phyloP scores from a whole-genome alignment of 2,329 filamentous ascomycete species.

The Penicillium sp. region DNA sequence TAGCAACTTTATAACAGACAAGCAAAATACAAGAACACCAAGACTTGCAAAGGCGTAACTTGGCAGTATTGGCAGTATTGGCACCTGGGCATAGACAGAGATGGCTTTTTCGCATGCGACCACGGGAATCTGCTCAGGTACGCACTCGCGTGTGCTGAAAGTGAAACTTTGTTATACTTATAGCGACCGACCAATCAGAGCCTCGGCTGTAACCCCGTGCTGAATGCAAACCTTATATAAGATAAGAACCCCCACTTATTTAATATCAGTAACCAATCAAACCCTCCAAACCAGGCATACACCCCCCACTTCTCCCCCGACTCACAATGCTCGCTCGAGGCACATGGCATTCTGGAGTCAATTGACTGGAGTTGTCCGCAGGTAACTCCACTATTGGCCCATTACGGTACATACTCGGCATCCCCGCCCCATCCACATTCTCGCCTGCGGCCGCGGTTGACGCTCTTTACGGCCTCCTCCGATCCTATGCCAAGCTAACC shows the following conservation, averaged over 20 bases:
- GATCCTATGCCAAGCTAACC: background rate
- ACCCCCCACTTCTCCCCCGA: background rate
- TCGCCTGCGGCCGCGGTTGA: background rate
- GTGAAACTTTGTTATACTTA: too few species aligned
- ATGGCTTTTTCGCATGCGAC: background rate
- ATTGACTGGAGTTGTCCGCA: background rate
- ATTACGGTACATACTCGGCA: background rate
- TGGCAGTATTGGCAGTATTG: background rate
- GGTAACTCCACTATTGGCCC: background rate
- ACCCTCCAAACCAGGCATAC: background rate
- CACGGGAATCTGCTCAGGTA: background rate
- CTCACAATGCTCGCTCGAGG: background rate
- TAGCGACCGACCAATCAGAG: background rate
- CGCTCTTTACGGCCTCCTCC: background rate
- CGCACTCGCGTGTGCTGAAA: too few species aligned
- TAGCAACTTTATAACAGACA: background rate
- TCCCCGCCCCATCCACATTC: background rate
- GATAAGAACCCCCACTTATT: background rate
- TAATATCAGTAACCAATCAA: background rate
- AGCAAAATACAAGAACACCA: background rate
- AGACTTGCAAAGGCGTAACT: background rate
- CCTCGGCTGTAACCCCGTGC: background rate
- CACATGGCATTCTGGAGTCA: background rate
- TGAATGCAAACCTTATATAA: background rate
- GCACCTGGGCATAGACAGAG: background rate